Conservation (phyloP, 2,329 filamentous ascomycete species). For the Ophiostoma pallidulum region DNA sequence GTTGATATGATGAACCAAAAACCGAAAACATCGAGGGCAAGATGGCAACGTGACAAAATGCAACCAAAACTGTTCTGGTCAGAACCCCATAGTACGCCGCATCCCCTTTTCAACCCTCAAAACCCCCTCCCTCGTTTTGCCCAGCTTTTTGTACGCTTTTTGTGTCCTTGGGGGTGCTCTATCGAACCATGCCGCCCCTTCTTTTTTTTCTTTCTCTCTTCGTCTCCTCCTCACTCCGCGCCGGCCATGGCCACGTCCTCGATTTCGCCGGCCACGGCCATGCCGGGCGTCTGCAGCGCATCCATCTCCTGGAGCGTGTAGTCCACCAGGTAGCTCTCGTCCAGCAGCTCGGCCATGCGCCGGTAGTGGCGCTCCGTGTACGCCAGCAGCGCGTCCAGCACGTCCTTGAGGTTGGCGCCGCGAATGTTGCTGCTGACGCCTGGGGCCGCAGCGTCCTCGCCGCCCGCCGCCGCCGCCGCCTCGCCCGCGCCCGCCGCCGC, state of each 20-base stretch:
- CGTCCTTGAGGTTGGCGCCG: constrained; percentile 58
- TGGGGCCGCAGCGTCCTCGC: constrained; percentile 27
- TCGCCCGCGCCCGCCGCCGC: too few relatives aligned
- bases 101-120: too few relatives aligned
- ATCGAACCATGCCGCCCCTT: too few relatives aligned
- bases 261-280: neutral
- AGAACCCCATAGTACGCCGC: too few relatives aligned
- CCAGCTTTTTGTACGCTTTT: too few relatives aligned
- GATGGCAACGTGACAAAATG: too few relatives aligned
- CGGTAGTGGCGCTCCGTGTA: constrained; percentile 94
- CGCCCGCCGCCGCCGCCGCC: constrained; percentile 20
- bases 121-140: too few relatives aligned
- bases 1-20: too few relatives aligned
- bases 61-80: too few relatives aligned
- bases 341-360: constrained; percentile 77
- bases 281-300: constrained; percentile 39
- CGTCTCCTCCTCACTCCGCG: neutral
- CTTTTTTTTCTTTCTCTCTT: neutral
- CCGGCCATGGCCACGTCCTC: constrained; percentile 16
- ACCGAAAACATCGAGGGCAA: too few relatives aligned
- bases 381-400: constrained; percentile 74
- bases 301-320: constrained; percentile 95
- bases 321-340: constrained; percentile 90
- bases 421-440: constrained; percentile 38
- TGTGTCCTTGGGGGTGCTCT: too few relatives aligned